Conservation (phyloP, 177 flowering plant species). For the Vitis hybrid region DNA sequence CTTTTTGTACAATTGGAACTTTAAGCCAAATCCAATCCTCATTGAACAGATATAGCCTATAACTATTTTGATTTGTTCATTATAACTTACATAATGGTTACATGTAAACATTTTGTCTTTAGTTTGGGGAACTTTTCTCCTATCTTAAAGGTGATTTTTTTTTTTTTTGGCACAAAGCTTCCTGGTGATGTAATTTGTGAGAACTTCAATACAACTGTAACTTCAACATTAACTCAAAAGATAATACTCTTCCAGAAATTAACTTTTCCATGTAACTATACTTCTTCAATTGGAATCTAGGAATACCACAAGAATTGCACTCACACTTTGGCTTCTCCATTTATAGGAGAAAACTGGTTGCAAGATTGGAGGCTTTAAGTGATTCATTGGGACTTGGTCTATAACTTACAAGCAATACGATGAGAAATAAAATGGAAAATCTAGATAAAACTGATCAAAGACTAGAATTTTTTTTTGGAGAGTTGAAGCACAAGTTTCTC, state of each 20-base stretch:
- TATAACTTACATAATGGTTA: no score
- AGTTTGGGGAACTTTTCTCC: no score
- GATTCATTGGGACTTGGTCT: neutral
- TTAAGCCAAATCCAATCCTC: no score
- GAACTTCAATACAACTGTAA: no score
- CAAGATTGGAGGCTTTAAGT: constrained; percentile 1
- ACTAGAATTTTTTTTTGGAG: constrained; percentile 14
- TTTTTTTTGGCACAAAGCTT: no score
- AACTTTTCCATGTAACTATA: neutral
- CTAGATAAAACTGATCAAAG: neutral
- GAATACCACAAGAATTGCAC: neutral
- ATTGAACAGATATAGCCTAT: no score
- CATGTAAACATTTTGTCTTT: no score
- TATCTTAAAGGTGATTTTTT: no score
- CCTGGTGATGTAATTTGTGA: no score
- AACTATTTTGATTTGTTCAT: no score
- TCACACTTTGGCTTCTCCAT: neutral
- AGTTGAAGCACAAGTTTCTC: constrained; percentile 32
- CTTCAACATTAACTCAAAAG: no score
- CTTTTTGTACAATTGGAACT: no score
- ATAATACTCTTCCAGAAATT: neutral
- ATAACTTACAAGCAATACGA: neutral
- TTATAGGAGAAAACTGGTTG: constrained; percentile 1
- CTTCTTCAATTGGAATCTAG: neutral
- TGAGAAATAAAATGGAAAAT: constrained; percentile 1